A percentile compares a stretch with the other conserved stretches of the same genome.
Evolutionary conservation across 2,329 filamentous ascomycete genomes (phyloP).

Genomic region (Alternaria brassicae): DNA sequence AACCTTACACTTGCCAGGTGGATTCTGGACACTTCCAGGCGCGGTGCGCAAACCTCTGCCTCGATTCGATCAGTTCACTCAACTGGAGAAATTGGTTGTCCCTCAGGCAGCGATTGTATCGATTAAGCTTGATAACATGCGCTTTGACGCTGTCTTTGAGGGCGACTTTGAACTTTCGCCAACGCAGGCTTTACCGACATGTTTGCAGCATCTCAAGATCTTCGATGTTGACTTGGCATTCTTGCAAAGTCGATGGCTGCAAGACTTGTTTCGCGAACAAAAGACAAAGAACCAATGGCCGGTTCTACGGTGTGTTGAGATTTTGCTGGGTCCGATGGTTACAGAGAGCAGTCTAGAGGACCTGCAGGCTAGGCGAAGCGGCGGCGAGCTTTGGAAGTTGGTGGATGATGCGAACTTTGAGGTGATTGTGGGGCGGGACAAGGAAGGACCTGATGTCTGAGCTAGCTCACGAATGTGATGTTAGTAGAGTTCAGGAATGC

Average conservation of each 20-base stretch:
- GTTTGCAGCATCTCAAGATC: slow-evolving; percentile 15
- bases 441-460: neutral
- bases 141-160: slow-evolving; percentile 2
- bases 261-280: slow-evolving; percentile 14
- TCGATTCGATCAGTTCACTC: slow-evolving; percentile 14
- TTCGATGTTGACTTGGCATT: slow-evolving; percentile 19
- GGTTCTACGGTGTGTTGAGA: slow-evolving; percentile 10
- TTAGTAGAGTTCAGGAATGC: neutral
- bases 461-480: neutral
- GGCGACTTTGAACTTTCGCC: slow-evolving; percentile 23
- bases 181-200: slow-evolving; percentile 2
- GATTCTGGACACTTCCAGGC: slow-evolving; percentile 26
- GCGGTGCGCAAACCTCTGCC: slow-evolving; percentile 23
- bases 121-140: slow-evolving; percentile 26
- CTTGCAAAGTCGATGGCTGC: slow-evolving; percentile 12
- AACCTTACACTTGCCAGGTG: slow-evolving; percentile 17
- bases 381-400: neutral
- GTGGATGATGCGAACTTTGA: neutral
- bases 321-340: slow-evolving; percentile 3
- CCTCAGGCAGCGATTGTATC: slow-evolving; percentile 24
- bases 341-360: neutral
- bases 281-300: slow-evolving; percentile 3
- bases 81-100: slow-evolving; percentile 10
- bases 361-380: neutral
- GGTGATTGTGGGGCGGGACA: neutral